Evolutionary conservation across 305 asterid genomes (phyloP).

Genomic region (Monarda citriodora): DNA sequence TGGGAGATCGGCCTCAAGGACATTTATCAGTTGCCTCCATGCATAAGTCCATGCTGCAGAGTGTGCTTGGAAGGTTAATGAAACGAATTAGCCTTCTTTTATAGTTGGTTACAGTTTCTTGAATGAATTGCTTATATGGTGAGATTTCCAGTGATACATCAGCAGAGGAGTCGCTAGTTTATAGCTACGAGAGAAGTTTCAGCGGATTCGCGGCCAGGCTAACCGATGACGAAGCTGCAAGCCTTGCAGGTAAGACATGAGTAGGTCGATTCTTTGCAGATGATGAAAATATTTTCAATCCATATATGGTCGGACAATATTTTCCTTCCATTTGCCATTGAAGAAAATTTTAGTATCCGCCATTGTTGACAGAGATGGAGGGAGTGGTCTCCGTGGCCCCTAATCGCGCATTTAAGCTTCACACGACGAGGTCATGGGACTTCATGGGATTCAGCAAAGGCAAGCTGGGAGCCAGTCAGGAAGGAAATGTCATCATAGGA

Average conservation of each 20-base stretch:
- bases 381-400: conserved; percentile 56
- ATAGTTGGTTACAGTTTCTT: background rate
- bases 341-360: too few species aligned
- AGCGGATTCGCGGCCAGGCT: conserved; percentile 60
- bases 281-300: too few species aligned
- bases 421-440: conserved; percentile 70
- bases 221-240: conserved; percentile 35
- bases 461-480: conserved; percentile 27
- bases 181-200: conserved; percentile 49
- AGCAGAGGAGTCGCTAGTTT: conserved; percentile 38
- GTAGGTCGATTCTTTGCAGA: background rate
- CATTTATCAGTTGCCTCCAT: conserved; percentile 14
- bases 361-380: conserved; percentile 37
- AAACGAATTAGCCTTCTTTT: too few species aligned
- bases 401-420: conserved; percentile 31
- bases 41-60: conserved; percentile 30
- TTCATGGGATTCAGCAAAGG: conserved; percentile 37
- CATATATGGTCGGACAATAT: too few species aligned
- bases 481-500: conserved; percentile 50
- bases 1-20: conserved; percentile 31
- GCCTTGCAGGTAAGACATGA: conserved; percentile 19
- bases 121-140: background rate
- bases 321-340: too few species aligned
- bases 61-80: conserved; percentile 32
- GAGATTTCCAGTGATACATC: conserved; percentile 29